phyloP scores from a whole-genome alignment of 2,329 filamentous ascomycete species.

The Mycosphaerelloides madeirae region DNA sequence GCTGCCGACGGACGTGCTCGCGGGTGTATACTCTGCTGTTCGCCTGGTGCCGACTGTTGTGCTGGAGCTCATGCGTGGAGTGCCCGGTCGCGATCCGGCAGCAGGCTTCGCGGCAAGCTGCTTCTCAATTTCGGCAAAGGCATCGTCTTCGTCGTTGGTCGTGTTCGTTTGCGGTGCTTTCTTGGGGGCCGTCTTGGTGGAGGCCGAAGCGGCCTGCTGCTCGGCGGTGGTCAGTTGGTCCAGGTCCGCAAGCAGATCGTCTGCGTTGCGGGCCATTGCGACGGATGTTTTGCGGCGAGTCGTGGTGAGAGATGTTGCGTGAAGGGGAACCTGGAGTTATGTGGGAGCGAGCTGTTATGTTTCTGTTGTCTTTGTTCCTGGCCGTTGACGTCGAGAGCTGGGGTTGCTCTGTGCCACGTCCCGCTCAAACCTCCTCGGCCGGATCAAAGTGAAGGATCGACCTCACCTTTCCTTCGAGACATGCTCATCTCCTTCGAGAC shows the following conservation, averaged over 20 bases:
- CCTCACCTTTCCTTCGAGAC: no score
- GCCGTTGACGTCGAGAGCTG: no score
- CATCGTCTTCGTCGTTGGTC: constrained; percentile 53
- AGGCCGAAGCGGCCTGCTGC: constrained; percentile 26
- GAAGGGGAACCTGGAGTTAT: background rate
- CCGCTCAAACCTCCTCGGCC: no score
- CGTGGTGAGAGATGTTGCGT: constrained; percentile 1
- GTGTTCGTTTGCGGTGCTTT: constrained; percentile 21
- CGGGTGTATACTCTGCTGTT: constrained; percentile 47
- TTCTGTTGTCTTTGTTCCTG: no score
- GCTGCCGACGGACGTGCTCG: constrained; percentile 41
- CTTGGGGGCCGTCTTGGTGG: constrained; percentile 42
- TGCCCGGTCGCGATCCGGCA: constrained; percentile 70
- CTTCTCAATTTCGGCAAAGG: constrained; percentile 81
- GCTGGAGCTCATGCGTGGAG: constrained; percentile 61
- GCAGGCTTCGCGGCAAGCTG: constrained; percentile 65
- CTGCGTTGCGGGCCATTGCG: constrained; percentile 35
- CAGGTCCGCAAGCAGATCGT: constrained; percentile 27
- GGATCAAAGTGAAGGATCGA: no score
- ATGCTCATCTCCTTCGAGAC: no score
- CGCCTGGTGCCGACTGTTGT: constrained; percentile 38
- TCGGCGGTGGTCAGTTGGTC: constrained; percentile 23
- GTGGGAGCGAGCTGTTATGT: no score
- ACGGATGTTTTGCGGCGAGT: constrained; percentile 33
- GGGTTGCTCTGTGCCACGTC: no score